Conservation (phyloP, 208 protist species). For the Leishmania mexicana region DNA sequence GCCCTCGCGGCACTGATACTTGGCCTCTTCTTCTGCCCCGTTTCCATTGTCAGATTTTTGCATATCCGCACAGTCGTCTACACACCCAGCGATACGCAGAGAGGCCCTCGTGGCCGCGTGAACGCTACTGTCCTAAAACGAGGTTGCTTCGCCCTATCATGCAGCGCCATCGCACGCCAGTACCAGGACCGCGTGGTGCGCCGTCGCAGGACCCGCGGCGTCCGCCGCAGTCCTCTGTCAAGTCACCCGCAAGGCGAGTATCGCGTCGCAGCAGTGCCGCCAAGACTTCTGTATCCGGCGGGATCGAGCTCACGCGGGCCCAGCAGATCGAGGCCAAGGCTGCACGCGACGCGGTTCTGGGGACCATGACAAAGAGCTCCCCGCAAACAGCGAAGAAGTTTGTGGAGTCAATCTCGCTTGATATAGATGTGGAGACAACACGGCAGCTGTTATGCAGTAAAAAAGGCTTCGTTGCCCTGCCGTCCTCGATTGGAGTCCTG, state of each 20-base stretch:
- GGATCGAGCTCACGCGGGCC: slow-evolving; percentile 11
- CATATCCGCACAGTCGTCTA: background rate
- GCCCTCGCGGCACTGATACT: background rate
- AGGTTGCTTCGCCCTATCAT: background rate
- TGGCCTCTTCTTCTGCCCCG: background rate
- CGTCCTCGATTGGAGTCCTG: slow-evolving; percentile 51
- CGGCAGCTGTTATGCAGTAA: slow-evolving; percentile 52
- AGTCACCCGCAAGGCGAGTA: background rate
- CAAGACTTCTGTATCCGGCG: background rate
- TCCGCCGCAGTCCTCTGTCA: background rate
- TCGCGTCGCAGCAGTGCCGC: background rate
- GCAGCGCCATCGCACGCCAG: background rate
- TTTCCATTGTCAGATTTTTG: background rate
- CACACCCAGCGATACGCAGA: background rate
- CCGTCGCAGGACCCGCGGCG: background rate
- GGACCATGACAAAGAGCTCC: slow-evolving; percentile 4
- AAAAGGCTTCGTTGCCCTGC: slow-evolving; percentile 51
- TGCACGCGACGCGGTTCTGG: slow-evolving; percentile 19
- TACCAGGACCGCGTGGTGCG: background rate
- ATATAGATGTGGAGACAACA: slow-evolving; percentile 70
- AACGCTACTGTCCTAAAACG: background rate
- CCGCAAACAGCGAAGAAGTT: slow-evolving; percentile 36
- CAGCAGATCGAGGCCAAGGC: slow-evolving; percentile 33
- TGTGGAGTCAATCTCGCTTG: slow-evolving; percentile 71
- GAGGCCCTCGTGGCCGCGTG: background rate